Conservation (phyloP, 163 green algal species). For the Trebouxia gelatinosa region DNA sequence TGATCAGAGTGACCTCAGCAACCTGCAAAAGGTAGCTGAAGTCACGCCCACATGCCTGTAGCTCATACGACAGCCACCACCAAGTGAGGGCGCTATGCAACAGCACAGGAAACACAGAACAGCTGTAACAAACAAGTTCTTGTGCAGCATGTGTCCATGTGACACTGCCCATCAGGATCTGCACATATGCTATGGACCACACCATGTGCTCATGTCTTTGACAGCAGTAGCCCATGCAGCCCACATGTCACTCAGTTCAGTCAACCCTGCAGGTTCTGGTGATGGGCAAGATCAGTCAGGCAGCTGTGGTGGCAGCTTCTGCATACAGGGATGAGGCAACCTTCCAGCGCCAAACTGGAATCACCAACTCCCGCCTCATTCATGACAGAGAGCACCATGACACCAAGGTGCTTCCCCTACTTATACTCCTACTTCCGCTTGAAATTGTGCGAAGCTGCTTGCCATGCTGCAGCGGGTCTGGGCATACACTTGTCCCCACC, state of each 20-base stretch:
- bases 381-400: constrained; percentile 5
- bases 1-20: constrained; percentile 11
- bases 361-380: constrained; percentile 18
- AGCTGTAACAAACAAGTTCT: neutral
- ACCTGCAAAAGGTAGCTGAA: constrained; percentile 3
- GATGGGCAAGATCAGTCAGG: constrained; percentile 36
- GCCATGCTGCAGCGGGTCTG: neutral
- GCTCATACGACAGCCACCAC: neutral
- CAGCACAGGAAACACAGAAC: neutral
- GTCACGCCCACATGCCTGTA: neutral
- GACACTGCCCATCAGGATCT: neutral
- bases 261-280: constrained; percentile 36
- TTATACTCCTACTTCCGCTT: neutral
- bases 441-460: neutral
- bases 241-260: neutral
- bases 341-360: constrained; percentile 16
- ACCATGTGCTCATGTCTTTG: neutral
- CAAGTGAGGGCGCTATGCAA: neutral
- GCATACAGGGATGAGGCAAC: constrained; percentile 31
- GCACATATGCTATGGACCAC: neutral
- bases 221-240: neutral
- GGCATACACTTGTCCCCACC: too few species aligned
- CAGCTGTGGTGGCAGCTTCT: constrained; percentile 28
- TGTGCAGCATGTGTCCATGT: neutral
- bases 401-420: neutral